Evolutionary conservation across 2,329 filamentous ascomycete species (phyloP).

Genomic region (Apiospora marii): DNA sequence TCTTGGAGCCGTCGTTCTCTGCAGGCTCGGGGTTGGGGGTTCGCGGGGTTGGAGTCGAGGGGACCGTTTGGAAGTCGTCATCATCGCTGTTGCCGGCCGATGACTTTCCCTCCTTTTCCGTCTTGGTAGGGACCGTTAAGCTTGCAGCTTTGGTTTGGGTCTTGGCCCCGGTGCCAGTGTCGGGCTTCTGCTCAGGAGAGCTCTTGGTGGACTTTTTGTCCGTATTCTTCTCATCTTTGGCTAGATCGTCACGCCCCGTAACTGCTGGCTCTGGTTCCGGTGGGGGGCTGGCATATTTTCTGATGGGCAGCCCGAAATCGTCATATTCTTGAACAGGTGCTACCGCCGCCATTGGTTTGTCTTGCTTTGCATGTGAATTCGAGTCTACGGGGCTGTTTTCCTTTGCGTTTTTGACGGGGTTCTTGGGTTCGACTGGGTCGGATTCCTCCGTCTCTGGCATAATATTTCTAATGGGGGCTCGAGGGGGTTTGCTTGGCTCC

Average conservation of each 20-base stretch:
- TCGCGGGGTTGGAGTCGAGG: conserved; percentile 40
- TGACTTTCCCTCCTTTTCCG: conserved; percentile 32
- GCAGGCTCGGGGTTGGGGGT: conserved; percentile 33
- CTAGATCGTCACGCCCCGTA: neutral
- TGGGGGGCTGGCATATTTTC: conserved; percentile 51
- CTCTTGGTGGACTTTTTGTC: neutral
- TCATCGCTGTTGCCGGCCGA: conserved; percentile 46
- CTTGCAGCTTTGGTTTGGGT: neutral
- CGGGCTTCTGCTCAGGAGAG: neutral
- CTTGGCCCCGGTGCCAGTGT: conserved; percentile 13
- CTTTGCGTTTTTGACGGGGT: conserved; percentile 29
- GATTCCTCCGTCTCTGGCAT: conserved; percentile 14
- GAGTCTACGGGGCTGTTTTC: neutral
- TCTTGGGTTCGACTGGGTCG: conserved; percentile 28
- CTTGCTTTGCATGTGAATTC: conserved; percentile 31
- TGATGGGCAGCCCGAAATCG: conserved; percentile 75
- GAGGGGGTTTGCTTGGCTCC: neutral
- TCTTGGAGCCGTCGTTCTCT: conserved; percentile 35
- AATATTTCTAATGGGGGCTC: neutral
- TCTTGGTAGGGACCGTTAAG: conserved; percentile 22
- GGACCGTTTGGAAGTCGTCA: conserved; percentile 50
- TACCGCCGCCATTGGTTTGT: conserved; percentile 41
- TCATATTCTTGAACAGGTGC: conserved; percentile 60
- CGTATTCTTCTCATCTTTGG: conserved; percentile 6
- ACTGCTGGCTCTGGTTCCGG: conserved; percentile 22